A percentile compares a stretch with the other conserved stretches of the same genome.
Conservation (phyloP, 164 flowering plant species). For the Aristolochia contorta region DNA sequence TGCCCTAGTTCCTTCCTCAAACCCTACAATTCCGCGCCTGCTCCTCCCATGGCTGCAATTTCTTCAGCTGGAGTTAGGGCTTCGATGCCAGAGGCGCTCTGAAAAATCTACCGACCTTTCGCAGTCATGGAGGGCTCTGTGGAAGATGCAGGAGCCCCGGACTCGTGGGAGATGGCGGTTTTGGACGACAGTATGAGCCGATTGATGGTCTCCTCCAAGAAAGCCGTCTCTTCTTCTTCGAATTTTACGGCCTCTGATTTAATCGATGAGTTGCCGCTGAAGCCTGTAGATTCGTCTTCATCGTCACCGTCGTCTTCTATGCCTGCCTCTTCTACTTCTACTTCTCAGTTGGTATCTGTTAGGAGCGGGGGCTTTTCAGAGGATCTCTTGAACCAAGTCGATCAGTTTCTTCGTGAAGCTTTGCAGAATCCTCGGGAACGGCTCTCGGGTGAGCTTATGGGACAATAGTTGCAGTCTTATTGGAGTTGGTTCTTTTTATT, state of each 20-base stretch:
- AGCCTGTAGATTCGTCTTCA: neutral
- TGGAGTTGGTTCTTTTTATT: neutral
- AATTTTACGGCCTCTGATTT: constrained; percentile 1
- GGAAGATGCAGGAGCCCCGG: constrained; percentile 64
- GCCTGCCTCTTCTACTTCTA: neutral
- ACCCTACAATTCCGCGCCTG: neutral
- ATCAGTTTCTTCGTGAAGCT: constrained; percentile 92
- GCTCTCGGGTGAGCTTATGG: constrained; percentile 50
- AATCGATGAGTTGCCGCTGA: neutral
- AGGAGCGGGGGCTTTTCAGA: neutral
- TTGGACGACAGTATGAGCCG: constrained; percentile 61
- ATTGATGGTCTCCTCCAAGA: constrained; percentile 38
- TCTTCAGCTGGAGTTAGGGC: neutral
- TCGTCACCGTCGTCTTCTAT: neutral
- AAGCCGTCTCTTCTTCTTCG: constrained; percentile 6
- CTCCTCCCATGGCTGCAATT: no score
- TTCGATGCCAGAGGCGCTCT: neutral
- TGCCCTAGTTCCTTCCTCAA: neutral
- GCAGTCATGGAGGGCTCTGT: constrained; percentile 50
- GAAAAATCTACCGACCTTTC: neutral
- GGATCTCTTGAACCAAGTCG: constrained; percentile 38
- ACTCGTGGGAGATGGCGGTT: constrained; percentile 88
- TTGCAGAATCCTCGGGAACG: constrained; percentile 87
- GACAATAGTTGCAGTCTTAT: neutral
- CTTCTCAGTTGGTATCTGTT: neutral